Conservation (phyloP, 1,284 basidiomycete species). For the Pseudozyma sp. region DNA sequence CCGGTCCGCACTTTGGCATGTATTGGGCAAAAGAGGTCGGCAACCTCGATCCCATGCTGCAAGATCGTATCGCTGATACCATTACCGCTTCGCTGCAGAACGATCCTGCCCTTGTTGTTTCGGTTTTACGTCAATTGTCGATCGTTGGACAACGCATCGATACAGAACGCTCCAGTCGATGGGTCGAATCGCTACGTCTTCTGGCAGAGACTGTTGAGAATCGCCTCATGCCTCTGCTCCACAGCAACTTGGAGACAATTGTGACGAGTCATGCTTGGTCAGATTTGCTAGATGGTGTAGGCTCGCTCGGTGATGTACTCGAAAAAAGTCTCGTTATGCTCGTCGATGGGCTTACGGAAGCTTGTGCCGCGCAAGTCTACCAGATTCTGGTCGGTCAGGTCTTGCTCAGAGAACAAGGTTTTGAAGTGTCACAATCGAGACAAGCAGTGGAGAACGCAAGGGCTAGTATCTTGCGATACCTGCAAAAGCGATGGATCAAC, state of each 20-base stretch:
- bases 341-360: conserved; percentile 59
- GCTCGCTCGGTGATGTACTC: conserved; percentile 55
- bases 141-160: conserved; percentile 55
- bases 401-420: conserved; percentile 55
- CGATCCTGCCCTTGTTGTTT: conserved; percentile 32
- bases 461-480: conserved; percentile 49
- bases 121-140: conserved; percentile 51
- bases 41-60: conserved; percentile 49
- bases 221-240: conserved; percentile 44
- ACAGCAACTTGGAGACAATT: conserved; percentile 45
- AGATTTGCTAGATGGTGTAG: conserved; percentile 54
- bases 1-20: conserved; percentile 54
- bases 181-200: conserved; percentile 59
- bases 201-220: conserved; percentile 60
- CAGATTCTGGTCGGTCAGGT: conserved; percentile 60
- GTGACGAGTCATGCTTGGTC: conserved; percentile 51
- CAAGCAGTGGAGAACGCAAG: conserved; percentile 56
- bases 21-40: conserved; percentile 64
- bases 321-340: conserved; percentile 59
- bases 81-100: conserved; percentile 28
- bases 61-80: conserved; percentile 47
- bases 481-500: conserved; percentile 75
- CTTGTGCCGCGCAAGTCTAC: conserved; percentile 48
- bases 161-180: conserved; percentile 47
- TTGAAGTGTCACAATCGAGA: conserved; percentile 20